A percentile compares a stretch with the other conserved stretches of the same genome.
These are phyloP conservation scores for Pyricularia pennisetigena DNA, from an alignment of 2,329 filamentous ascomycete species.

Conservation along the genomic window DNA sequence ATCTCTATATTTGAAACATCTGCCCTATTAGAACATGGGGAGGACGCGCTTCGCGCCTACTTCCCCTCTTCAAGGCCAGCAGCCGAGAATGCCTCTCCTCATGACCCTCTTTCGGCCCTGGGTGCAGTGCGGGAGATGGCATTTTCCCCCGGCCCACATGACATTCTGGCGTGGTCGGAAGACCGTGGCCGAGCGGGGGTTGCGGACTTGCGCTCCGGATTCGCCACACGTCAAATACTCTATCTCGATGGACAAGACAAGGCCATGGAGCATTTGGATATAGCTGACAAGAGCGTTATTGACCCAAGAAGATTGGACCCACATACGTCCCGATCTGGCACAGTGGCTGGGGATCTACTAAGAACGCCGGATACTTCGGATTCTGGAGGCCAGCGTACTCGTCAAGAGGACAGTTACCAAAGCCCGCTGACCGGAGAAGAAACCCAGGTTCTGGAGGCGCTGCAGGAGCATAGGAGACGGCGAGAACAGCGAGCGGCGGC, in stretches of 20 bases:
- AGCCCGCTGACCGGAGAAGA: constrained; percentile 43
- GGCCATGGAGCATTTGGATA: constrained; percentile 43
- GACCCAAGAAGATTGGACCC: constrained; percentile 42
- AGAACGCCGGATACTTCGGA: background rate
- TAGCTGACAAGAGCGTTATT: constrained; percentile 45
- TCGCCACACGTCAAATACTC: constrained; percentile 59
- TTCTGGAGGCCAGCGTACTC: background rate
- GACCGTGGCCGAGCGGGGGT: constrained; percentile 69
- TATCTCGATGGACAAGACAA: constrained; percentile 46
- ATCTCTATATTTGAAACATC: constrained; percentile 64
- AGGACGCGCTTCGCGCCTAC: constrained; percentile 58
- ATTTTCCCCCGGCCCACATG: constrained; percentile 83
- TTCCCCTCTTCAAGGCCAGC: constrained; percentile 67
- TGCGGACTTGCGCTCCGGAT: constrained; percentile 60
- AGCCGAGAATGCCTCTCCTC: background rate
- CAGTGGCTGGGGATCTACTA: background rate
- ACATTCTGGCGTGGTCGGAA: constrained; percentile 90
- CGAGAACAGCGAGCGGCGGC: constrained; percentile 27
- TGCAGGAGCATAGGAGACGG: constrained; percentile 42
- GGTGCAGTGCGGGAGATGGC: constrained; percentile 86
- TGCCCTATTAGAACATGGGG: constrained; percentile 30
- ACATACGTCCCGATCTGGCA: constrained; percentile 11
- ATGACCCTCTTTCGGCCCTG: constrained; percentile 35
- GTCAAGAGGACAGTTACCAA: constrained; percentile 29
- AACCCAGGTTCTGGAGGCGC: constrained; percentile 44